phyloP scores from a whole-genome alignment of 805 yeast species.

The Vanderwaltozyma yarrowii region DNA sequence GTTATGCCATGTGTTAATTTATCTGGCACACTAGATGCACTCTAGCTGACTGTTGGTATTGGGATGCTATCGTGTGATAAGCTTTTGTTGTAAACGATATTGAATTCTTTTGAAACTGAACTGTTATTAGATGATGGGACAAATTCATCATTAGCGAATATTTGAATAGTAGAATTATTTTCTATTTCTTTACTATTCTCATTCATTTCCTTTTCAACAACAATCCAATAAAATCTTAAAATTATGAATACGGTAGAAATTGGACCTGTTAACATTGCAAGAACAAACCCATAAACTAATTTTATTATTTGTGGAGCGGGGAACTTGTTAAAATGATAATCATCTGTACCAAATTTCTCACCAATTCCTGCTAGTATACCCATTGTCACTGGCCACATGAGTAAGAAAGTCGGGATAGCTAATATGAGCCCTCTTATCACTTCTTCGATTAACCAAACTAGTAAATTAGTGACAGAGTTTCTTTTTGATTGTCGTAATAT shows the following conservation, averaged over 20 bases:
- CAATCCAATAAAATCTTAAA: conserved; percentile 8
- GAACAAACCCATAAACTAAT: conserved; percentile 13
- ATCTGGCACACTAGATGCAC: no score
- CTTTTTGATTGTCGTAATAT: conserved; percentile 6
- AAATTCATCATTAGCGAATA: no score
- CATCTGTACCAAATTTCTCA: conserved; percentile 9
- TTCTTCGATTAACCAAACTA: conserved; percentile 12
- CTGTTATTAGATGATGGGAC: no score
- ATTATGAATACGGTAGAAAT: conserved; percentile 10
- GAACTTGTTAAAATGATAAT: conserved; percentile 11
- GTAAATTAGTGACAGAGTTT: conserved; percentile 5
- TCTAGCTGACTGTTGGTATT: no score
- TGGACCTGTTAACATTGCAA: conserved; percentile 15
- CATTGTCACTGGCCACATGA: conserved; percentile 22
- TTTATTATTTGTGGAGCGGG: conserved; percentile 18
- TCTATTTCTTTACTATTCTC: background rate
- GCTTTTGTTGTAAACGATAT: no score
- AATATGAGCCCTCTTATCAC: conserved; percentile 10
- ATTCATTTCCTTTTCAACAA: background rate
- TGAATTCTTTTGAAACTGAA: no score
- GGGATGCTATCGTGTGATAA: no score
- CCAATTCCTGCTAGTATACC: conserved; percentile 19
- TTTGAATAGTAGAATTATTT: background rate
- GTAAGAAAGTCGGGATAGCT: conserved; percentile 9
- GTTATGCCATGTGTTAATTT: no score